These are phyloP conservation scores for Claviceps sp. DNA, from an alignment of 2,329 filamentous ascomycete genomes.

Conservation along the genomic window DNA sequence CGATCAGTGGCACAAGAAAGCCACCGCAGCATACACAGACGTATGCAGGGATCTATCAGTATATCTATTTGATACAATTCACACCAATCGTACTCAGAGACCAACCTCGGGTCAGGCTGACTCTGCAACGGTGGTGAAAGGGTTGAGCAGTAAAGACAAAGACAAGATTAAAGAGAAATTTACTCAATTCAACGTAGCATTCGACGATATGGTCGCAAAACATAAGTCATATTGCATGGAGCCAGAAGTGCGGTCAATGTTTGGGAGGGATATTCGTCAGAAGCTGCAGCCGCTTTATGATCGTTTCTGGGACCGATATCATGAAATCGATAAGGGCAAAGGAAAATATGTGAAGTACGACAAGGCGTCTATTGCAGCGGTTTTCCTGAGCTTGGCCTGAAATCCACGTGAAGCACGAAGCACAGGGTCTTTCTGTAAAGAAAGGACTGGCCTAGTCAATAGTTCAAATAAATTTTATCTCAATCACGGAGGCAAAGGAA, in stretches of 20 bases:
- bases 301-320: conserved; percentile 92
- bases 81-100: conserved; percentile 64
- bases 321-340: conserved; percentile 94
- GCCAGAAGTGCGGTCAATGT: conserved; percentile 66
- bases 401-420: too few relatives aligned
- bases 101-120: conserved; percentile 65
- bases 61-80: conserved; percentile 78
- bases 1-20: conserved; percentile 80
- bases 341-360: conserved; percentile 98
- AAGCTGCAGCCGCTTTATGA: conserved; percentile 91
- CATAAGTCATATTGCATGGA: conserved; percentile 87
- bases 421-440: too few relatives aligned
- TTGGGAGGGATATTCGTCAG: conserved; percentile 74
- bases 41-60: conserved; percentile 80
- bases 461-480: too few relatives aligned
- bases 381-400: conserved; percentile 39
- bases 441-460: too few relatives aligned
- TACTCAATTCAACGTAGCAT: conserved; percentile 74
- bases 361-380: conserved; percentile 62
- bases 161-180: conserved; percentile 97
- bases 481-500: too few relatives aligned
- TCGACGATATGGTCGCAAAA: conserved; percentile 74
- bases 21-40: conserved; percentile 67
- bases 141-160: conserved; percentile 77
- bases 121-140: conserved; percentile 72